These are phyloP conservation scores for Dunaliella primolecta DNA, from an alignment of 139 green algal species.

Conservation along the genomic window DNA sequence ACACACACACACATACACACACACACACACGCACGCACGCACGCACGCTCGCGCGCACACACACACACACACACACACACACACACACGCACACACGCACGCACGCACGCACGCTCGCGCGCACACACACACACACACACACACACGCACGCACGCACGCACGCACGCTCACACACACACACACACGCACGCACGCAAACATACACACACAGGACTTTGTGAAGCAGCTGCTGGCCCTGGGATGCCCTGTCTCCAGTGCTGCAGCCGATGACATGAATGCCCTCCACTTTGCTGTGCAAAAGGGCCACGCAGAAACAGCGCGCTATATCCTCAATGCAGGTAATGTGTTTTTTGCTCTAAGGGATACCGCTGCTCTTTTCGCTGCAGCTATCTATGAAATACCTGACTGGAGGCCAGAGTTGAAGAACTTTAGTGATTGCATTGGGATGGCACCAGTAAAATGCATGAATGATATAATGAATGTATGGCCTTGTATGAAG, in stretches of 20 bases:
- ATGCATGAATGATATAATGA: neutral
- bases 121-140: too few relatives aligned
- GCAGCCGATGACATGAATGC: conserved; percentile 74
- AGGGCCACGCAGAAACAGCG: conserved; percentile 53
- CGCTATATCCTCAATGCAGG: conserved; percentile 53
- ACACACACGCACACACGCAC: neutral
- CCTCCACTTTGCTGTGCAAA: conserved; percentile 71
- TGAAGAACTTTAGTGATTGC: neutral
- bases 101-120: neutral
- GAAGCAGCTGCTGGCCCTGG: conserved; percentile 60
- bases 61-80: neutral
- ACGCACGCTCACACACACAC: too few relatives aligned
- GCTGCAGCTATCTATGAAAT: too few relatives aligned
- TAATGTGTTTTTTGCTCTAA: too few relatives aligned
- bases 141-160: neutral
- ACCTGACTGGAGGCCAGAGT: too few relatives aligned
- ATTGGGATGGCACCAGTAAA: neutral
- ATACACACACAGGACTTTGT: conserved; percentile 56
- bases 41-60: neutral
- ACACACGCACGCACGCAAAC: too few relatives aligned
- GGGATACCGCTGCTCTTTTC: too few relatives aligned
- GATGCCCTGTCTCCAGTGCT: conserved; percentile 20
- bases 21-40: neutral
- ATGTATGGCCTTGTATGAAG: too few relatives aligned
- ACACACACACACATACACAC: conserved; percentile 1